These are phyloP conservation scores for Lenzites betulinus DNA, from an alignment of 768 basidiomycete species.

Conservation along the genomic window DNA sequence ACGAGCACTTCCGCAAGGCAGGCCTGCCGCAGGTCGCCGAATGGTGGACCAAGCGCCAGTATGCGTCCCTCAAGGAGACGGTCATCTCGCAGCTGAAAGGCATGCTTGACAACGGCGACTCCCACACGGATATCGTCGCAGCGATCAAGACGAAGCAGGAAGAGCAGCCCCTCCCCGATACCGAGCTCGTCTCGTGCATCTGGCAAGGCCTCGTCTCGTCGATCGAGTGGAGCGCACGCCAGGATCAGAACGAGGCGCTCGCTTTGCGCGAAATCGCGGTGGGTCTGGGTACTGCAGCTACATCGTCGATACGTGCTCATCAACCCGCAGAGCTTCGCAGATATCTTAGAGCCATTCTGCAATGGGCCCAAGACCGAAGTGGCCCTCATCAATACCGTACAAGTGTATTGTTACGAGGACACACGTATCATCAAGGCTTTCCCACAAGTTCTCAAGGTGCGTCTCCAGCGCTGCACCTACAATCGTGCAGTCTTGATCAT, in stretches of 20 bases:
- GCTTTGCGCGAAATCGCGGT: constrained; percentile 89
- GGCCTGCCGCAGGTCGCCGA: constrained; percentile 81
- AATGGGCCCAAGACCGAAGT: constrained; percentile 88
- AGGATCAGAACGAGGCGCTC: constrained; percentile 90
- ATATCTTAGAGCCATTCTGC: constrained; percentile 90
- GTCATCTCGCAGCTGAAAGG: constrained; percentile 70
- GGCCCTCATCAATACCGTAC: constrained; percentile 91
- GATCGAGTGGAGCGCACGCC: constrained; percentile 85
- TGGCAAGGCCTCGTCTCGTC: constrained; percentile 91
- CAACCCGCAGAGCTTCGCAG: constrained; percentile 66
- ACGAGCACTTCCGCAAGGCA: constrained; percentile 85
- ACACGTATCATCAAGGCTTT: constrained; percentile 94
- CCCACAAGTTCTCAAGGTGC: constrained; percentile 89
- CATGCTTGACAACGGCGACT: constrained; percentile 68
- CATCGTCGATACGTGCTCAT: background rate
- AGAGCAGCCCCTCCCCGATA: constrained; percentile 81
- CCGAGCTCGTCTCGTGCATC: constrained; percentile 83
- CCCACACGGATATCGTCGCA: constrained; percentile 69
- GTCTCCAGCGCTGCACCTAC: background rate
- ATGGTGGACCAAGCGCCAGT: constrained; percentile 93
- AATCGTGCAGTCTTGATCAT: background rate
- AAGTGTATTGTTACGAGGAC: constrained; percentile 96
- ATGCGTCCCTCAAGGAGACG: constrained; percentile 76
- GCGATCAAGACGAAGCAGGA: constrained; percentile 72
- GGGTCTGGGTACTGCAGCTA: constrained; percentile 31